These are phyloP conservation scores for Colletotrichum chrysophilum DNA, from an alignment of 2,329 filamentous ascomycete genomes.

Conservation along the genomic window DNA sequence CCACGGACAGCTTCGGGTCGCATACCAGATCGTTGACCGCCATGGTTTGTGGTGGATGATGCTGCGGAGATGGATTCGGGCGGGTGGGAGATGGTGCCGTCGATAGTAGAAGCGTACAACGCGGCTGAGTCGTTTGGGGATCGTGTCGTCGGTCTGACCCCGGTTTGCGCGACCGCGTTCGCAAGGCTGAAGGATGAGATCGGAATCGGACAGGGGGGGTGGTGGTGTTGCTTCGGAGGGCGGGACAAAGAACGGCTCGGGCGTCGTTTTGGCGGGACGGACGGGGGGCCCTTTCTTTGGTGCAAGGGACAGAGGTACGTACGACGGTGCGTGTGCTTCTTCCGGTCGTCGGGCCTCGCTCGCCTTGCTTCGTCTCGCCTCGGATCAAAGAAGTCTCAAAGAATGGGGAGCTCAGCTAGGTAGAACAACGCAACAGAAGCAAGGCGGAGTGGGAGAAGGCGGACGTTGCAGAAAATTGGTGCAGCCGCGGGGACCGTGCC, in stretches of 20 bases:
- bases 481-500: background rate
- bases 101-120: background rate
- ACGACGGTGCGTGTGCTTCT: background rate
- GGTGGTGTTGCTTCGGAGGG: background rate
- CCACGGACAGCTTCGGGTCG: constrained; percentile 62
- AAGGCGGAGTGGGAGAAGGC: background rate
- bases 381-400: background rate
- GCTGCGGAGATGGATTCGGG: background rate
- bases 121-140: background rate
- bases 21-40: constrained; percentile 44
- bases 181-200: background rate
- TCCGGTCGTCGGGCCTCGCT: background rate
- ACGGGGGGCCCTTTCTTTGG: background rate
- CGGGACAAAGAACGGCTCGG: background rate
- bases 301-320: background rate
- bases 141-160: background rate
- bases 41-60: constrained; percentile 28
- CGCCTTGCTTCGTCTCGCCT: background rate
- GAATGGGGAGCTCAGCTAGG: background rate
- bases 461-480: background rate
- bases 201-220: background rate
- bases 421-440: background rate
- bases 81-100: background rate
- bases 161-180: background rate
- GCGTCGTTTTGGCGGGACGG: background rate